Base-by-base conservation (phyloP, 495 filamentous ascomycete species). In the Aspergillus saccharolyticus region DNA sequence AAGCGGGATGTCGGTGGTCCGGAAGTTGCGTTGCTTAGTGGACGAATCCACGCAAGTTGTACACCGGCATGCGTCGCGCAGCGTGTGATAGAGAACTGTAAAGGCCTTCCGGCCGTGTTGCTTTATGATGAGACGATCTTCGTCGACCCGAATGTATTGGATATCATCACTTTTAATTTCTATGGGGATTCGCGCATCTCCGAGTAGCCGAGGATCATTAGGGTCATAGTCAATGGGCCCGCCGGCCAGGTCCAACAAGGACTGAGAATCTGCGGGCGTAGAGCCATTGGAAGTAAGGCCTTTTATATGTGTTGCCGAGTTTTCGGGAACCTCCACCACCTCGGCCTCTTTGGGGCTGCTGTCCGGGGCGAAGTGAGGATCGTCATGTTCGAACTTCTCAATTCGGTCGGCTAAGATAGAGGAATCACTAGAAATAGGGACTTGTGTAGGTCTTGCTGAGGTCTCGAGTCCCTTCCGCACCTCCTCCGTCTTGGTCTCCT, bases 21-120 rank as follows among this genome's bases (percentile, higher is more conserved):
- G 78, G 71, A 93, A 92, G 28, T 80, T 83, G 70, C 93, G 92
- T 66, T 97, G 93, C 54, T 84, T 87, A 0, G 90, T 91, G 53
- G 87, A 81, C 1, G 81, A 80, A 69, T 96, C 85, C 43, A 93
- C 79, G 70, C 93, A 96, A 3, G 20, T 60, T 3, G 77, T 66
- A 63, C 93, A 96, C 42, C 75, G 63, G 68, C 93, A 97, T 42
- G 80, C 64, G 66, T 97, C 92, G 28, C 92, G 87, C 17, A 96
- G 80, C 16, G 22, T 30, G 17, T 10, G 16, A 50, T 30, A 25
- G 3, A 18, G 15, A 3, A 50, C 17, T 10, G 24, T 3, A 5
- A 50, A 17, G 2, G 22, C 22, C 22, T 9, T 17, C 22, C 17
- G 21, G 15, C 22, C 22, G 17, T 1, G 4, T 17, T 50, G 22